Evolutionary conservation across 1,139 yeast genomes (phyloP).

Genomic region (Geotrichum restrictum): DNA sequence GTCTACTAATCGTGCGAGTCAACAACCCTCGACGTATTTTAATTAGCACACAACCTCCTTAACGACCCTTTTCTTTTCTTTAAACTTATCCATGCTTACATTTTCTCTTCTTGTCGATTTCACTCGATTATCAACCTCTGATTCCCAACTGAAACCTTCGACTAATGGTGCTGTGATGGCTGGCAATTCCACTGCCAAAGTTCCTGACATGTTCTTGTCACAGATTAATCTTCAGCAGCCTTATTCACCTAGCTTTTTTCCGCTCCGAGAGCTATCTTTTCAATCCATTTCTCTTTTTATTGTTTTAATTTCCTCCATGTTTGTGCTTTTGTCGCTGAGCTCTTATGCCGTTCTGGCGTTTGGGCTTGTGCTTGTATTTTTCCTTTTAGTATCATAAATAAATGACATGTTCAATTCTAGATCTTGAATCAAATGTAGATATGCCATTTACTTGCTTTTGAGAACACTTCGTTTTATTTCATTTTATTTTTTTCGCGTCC

Average conservation of each 20-base stretch:
- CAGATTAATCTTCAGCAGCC: neutral
- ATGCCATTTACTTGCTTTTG: too few species aligned
- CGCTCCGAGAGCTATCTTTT: neutral
- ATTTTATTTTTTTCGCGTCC: too few species aligned
- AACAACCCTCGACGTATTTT: neutral
- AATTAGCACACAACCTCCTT: neutral
- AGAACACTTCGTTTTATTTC: too few species aligned
- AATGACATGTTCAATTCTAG: too few species aligned
- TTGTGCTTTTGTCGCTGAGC: constrained; percentile 7
- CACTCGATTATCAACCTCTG: neutral
- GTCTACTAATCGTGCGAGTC: constrained; percentile 8
- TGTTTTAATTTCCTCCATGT: neutral
- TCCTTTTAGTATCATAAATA: neutral
- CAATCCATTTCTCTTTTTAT: neutral
- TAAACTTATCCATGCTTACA: neutral
- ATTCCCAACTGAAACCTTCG: neutral
- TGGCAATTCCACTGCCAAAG: neutral
- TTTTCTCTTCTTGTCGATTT: neutral
- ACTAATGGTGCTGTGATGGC: neutral
- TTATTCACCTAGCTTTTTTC: neutral
- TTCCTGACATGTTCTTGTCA: neutral
- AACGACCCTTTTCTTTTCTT: constrained; percentile 1
- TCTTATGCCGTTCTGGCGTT: constrained; percentile 6
- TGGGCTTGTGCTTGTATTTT: neutral
- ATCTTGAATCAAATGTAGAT: too few species aligned